phyloP scores from a whole-genome alignment of 306 rosid species.

The Morella rubra region DNA sequence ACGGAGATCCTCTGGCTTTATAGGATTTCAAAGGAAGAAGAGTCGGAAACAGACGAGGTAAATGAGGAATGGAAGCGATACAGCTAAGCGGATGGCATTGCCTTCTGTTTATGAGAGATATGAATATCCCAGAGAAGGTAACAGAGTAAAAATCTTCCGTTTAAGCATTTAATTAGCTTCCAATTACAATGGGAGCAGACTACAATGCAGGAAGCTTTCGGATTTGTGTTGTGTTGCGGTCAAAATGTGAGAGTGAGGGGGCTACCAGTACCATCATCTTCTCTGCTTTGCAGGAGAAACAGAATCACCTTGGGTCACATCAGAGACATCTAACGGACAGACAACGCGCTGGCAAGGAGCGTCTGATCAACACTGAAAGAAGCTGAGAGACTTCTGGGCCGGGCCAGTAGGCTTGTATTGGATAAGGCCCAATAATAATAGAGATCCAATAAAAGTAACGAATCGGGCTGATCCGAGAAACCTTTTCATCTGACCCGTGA shows the following conservation, averaged over 20 bases:
- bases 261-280: not conserved
- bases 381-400: too few relatives aligned
- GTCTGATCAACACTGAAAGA: too few relatives aligned
- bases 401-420: too few relatives aligned
- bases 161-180: not conserved
- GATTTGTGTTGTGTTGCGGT: not conserved
- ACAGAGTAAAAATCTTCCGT: not conserved
- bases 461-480: too few relatives aligned
- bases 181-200: not conserved
- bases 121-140: conserved; percentile 32
- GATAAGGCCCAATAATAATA: too few relatives aligned
- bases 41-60: not conserved
- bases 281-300: not conserved
- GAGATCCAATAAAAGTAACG: too few relatives aligned
- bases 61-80: conserved; percentile 6
- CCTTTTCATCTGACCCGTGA: too few relatives aligned
- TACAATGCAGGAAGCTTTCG: too few relatives aligned
- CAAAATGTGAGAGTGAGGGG: not conserved
- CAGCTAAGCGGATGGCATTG: conserved; percentile 16
- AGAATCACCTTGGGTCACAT: not conserved
- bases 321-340: not conserved
- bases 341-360: too few relatives aligned
- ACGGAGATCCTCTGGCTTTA: conserved; percentile 8
- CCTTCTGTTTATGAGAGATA: conserved; percentile 40
- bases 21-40: not conserved